Evolutionary conservation across 2,329 filamentous ascomycete species (phyloP), one percentile per base, ranked within the genome.

Genomic region (Kalmusia sp.): DNA sequence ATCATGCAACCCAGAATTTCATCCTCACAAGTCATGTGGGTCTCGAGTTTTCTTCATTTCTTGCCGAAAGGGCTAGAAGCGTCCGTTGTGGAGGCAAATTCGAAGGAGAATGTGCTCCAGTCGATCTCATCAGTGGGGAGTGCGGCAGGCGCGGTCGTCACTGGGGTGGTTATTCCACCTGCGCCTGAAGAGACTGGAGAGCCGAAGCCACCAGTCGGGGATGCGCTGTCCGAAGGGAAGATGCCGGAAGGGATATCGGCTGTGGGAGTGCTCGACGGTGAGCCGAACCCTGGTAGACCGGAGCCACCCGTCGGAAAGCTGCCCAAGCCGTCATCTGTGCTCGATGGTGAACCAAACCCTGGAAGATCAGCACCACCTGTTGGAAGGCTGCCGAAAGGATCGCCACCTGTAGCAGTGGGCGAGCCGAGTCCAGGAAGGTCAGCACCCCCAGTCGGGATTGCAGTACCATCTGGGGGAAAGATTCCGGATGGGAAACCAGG

Each of bases 61-160:
- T 41, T 41, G 24, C 39, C 28, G 28, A 45, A 34, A 6, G 28
- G 28, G 21, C 41, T 21, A 17, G 34, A 44, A 6, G 14, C n/a
- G 17, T 17, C 25, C 2, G 35, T 8, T 6, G 35, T 51, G 6
- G 47, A 33, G 4, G 48, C 45, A n/a, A 56, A 33, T 5, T 43
- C 55, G 15, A 64, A 63, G 11, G 56, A 59, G 1, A 65, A 25
- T 1, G 48, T 53, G 37, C 53, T 58, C 27, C 57, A 35, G 27
- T 49, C 45, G 22, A 31, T 34, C 40, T 11, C 34, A 4, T 34
- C 48, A 8, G 58, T 50, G 17, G 54, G 48, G 1, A 56, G 48
- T 0, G 48, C 48, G 4, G 61, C 51, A 21, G 48, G 43, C 19
- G 51, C 47, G 15, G 50, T 62, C 28, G 53, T 51, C 37, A 33